These are phyloP conservation scores for Toxoplasma gondii DNA, from an alignment of 169 alveolate genomes.

Conservation along the genomic window DNA sequence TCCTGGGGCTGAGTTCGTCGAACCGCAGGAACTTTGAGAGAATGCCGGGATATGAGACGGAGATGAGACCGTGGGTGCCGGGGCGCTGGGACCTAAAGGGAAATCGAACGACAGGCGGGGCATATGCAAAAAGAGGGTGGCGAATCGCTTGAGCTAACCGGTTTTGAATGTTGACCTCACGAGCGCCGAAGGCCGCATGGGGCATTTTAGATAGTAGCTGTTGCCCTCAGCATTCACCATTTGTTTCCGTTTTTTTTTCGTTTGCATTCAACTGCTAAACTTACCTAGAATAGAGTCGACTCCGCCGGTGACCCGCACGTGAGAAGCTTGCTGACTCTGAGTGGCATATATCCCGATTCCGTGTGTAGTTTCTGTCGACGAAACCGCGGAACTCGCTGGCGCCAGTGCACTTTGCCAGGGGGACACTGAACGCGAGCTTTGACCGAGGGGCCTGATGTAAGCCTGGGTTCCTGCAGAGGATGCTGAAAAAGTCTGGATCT, in stretches of 20 bases:
- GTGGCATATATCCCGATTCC: neutral
- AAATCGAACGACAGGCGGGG: too few species aligned
- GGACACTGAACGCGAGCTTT: neutral
- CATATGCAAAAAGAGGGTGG: too few species aligned
- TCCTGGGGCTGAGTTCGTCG: neutral
- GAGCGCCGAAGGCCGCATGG: too few species aligned
- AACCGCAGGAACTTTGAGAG: neutral
- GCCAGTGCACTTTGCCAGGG: neutral
- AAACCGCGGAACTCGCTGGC: neutral
- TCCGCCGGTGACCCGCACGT: neutral
- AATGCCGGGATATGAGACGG: neutral
- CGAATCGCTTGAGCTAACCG: too few species aligned
- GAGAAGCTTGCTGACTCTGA: neutral
- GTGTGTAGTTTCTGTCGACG: neutral
- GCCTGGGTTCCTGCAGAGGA: neutral
- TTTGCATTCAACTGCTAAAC: neutral
- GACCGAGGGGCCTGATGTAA: neutral
- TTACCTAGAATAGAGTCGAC: neutral
- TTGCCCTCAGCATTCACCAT: too few species aligned
- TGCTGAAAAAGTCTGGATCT: neutral
- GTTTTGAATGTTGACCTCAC: too few species aligned
- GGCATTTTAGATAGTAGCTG: too few species aligned
- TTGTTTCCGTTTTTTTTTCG: too few species aligned
- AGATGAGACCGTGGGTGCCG: neutral
- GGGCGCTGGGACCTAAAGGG: neutral